These are phyloP conservation scores for Pleurotus giganteus DNA, from an alignment of 768 basidiomycete genomes.

Conservation along the genomic window DNA sequence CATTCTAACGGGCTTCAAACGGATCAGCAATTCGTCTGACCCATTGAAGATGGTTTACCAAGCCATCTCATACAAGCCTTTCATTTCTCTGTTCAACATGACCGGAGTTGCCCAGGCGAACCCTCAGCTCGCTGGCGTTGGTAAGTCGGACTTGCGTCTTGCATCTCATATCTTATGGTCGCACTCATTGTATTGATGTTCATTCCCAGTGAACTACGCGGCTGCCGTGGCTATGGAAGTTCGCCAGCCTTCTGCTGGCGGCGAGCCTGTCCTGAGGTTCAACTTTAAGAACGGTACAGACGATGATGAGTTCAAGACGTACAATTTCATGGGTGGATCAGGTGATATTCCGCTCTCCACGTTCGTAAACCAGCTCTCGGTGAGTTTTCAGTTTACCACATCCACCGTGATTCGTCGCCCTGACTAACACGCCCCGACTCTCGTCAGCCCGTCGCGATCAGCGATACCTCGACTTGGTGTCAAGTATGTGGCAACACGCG, in stretches of 20 bases:
- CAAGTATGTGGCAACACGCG: conserved; percentile 52
- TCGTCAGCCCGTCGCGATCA: conserved; percentile 45
- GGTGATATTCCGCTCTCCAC: conserved; percentile 54
- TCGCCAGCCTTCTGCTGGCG: conserved; percentile 41
- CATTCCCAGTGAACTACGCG: conserved; percentile 55
- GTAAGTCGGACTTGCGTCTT: conserved; percentile 28
- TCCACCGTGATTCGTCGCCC: not conserved
- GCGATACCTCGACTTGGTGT: conserved; percentile 59
- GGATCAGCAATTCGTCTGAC: conserved; percentile 47
- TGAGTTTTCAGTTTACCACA: conserved; percentile 15
- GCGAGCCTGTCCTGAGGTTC: conserved; percentile 55
- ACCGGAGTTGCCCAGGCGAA: conserved; percentile 51
- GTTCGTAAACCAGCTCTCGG: conserved; percentile 42
- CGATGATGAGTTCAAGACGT: conserved; percentile 42
- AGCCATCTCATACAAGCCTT: conserved; percentile 74
- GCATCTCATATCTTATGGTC: not conserved
- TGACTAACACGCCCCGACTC: not conserved
- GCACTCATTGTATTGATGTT: not conserved
- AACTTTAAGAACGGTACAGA: conserved; percentile 69
- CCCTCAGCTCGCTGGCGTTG: conserved; percentile 56
- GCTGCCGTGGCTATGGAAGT: conserved; percentile 58
- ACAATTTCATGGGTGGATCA: conserved; percentile 41
- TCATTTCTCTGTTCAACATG: conserved; percentile 78
- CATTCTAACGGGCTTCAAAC: conserved; percentile 50
- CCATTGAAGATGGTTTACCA: conserved; percentile 58